phyloP scores from a whole-genome alignment of 148 eudicot genomes.

The Cornus florida region DNA sequence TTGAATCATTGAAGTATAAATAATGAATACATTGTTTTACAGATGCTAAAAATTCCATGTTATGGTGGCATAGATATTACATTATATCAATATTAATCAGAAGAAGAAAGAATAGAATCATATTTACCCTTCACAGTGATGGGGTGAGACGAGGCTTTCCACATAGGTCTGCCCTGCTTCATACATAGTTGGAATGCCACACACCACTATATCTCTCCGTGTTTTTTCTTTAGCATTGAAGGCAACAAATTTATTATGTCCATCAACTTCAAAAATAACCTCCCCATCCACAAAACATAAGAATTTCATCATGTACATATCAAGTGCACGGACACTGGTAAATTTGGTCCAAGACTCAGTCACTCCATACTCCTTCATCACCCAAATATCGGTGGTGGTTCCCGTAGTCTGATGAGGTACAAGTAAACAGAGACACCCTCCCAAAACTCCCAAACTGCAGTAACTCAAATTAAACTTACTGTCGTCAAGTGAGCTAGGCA shows the following conservation, averaged over 20 bases:
- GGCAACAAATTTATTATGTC: background rate
- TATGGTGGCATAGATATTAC: too few species aligned
- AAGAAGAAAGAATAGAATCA: background rate
- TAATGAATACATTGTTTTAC: too few species aligned
- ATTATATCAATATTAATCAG: too few species aligned
- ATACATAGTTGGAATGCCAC: background rate
- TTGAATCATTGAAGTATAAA: too few species aligned
- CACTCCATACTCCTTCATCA: too few species aligned
- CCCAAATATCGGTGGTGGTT: background rate
- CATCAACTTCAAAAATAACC: too few species aligned
- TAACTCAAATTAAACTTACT: background rate
- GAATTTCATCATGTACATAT: background rate
- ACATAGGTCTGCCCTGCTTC: background rate
- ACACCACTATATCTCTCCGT: background rate
- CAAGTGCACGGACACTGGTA: background rate
- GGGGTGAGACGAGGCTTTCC: background rate
- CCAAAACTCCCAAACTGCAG: background rate
- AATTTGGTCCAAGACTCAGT: too few species aligned
- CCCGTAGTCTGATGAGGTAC: too few species aligned
- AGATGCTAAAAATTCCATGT: too few species aligned
- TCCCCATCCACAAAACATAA: background rate
- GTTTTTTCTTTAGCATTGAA: background rate
- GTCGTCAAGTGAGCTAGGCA: background rate
- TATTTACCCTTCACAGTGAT: background rate
- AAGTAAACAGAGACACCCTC: background rate